Base-by-base conservation (phyloP, 176 grass and related monocot species). In the Chrysopogon serrulatus region DNA sequence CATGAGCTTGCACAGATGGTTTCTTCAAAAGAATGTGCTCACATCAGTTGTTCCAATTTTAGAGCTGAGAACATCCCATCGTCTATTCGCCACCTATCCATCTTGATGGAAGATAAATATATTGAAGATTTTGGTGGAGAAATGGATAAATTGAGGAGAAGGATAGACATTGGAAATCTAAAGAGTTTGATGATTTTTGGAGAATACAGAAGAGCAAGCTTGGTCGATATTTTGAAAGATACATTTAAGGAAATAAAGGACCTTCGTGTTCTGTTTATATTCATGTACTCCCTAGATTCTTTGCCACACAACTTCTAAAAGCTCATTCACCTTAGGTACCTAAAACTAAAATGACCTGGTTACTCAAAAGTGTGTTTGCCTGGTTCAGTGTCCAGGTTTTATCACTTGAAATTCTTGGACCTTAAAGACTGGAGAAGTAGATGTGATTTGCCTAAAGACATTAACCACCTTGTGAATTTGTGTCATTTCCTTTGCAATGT, bases 381-480 rank as follows among this genome's bases (percentile, higher is more conserved):
- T 5, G 68, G 11, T 2, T 3, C 26, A 11, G 3, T 76, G 34
- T 54, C 33, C 2, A 76, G 16, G 6, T 53, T 84, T 53, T 67
- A 83, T 65, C 82, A 84, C 73, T 26, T 84, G 45, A 77, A 77
- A 77, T 68, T 84, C 9, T 33, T 84, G 2, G 35, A 68, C 19
- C 34, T 84, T 6, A 0, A 60, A 23, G 0, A 31, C 0, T 82
- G 32, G 19, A 0, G 0, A 17, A 12, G 49, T 2, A 44, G 10
- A 32, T 0, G 0, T 21, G 17, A 1, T 53, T 53, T 84, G 24
- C 82, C 82, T 8, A 68, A n/a, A n/a, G 42, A 66, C 6, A 42
- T 77, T 6, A 68, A 1, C 12, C 24, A 18, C 12, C 82, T 84
- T 77, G 17, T 32, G 19, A 84, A 77, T 33, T 56, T 84, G 17